Percentiles rank a stretch among this genome's conserved stretches.
These are phyloP conservation scores for Trichosanthes cucumerina DNA, from an alignment of 306 rosid species.

Conservation along the genomic window DNA sequence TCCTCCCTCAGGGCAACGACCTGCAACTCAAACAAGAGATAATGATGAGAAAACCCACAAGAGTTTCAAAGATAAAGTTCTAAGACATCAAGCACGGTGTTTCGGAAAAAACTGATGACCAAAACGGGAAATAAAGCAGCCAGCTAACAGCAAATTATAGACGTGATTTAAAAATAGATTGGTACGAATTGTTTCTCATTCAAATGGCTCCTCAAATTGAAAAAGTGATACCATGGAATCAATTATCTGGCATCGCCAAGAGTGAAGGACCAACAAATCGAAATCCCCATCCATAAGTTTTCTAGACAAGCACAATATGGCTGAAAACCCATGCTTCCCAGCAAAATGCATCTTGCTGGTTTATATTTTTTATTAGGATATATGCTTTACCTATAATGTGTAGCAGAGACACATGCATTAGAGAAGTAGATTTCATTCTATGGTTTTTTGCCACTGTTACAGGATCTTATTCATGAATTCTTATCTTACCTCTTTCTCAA, in stretches of 20 bases:
- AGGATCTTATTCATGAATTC: background rate
- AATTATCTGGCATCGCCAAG: background rate
- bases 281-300: background rate
- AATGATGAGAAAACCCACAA: slow-evolving; percentile 6
- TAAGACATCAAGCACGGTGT: background rate
- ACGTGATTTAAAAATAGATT: background rate
- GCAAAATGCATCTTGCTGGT: background rate
- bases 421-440: background rate
- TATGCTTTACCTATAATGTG: background rate
- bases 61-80: background rate
- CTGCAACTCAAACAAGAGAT: slow-evolving; percentile 23
- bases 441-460: background rate
- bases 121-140: background rate
- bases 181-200: background rate
- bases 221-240: background rate
- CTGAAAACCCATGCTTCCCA: background rate
- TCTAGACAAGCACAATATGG: background rate
- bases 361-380: background rate
- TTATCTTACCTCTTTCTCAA: slow-evolving; percentile 74
- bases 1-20: slow-evolving; percentile 80
- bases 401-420: background rate
- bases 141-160: background rate
- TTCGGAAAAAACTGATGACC: background rate
- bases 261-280: background rate
- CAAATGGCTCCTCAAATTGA: background rate